Percentiles rank a stretch among this genome's conserved stretches.
phyloP scores from a whole-genome alignment of 2,329 filamentous ascomycete genomes.

The Penicillium sp. region DNA sequence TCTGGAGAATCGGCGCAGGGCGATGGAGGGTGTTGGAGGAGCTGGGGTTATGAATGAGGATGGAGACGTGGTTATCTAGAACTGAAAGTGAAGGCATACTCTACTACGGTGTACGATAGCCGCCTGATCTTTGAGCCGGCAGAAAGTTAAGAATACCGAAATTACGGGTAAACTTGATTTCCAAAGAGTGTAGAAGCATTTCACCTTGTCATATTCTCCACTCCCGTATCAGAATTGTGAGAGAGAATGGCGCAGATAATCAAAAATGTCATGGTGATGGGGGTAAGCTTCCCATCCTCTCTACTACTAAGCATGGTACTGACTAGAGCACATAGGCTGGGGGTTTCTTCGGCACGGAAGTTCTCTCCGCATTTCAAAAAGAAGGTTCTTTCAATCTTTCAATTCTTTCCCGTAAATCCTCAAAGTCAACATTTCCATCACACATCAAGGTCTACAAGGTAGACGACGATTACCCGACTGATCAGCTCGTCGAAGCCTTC shows the following conservation, averaged over 20 bases:
- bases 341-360: constrained; percentile 3
- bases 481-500: constrained; percentile 10
- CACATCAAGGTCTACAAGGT: background rate
- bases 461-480: constrained; percentile 1
- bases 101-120: too few relatives aligned
- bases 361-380: background rate
- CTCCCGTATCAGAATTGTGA: background rate
- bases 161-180: background rate
- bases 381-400: constrained; percentile 3
- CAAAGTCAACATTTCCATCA: background rate
- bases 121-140: too few relatives aligned
- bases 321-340: background rate
- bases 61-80: background rate
- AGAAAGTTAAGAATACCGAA: too few relatives aligned
- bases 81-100: too few relatives aligned
- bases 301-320: background rate
- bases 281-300: background rate
- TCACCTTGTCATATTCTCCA: background rate
- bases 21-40: constrained; percentile 13
- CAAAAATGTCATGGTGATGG: constrained; percentile 4
- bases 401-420: constrained; percentile 1
- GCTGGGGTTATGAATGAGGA: background rate
- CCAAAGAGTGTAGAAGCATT: background rate
- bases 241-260: background rate
- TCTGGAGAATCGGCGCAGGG: constrained; percentile 38